Evolutionary conservation across 805 yeast species (phyloP), one percentile per base, ranked within the genome.

Genomic region (Kodamaea kaohsiungensis): DNA sequence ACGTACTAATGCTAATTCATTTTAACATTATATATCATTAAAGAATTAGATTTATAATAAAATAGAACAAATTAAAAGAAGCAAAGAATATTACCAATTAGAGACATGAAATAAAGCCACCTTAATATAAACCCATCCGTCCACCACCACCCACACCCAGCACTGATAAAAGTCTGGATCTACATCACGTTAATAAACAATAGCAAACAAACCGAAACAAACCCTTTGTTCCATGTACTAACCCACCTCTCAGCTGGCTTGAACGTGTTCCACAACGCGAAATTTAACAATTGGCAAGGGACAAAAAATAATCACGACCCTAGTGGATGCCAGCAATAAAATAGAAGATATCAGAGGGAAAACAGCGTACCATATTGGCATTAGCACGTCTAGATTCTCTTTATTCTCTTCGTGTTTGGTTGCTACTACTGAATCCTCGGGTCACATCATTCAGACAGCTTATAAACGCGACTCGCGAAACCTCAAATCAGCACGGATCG

Each of bases 241-340:
- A n/a, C 12, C 15, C 19, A 4, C 43, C 19, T 39, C 40, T 39
- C 15, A 7, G 43, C 43, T 39, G 9, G 9, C 43, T 17, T 39
- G 17, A 30, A 30, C 35, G 25, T 30, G 35, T 40, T 40, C 25
- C 48, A 33, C 48, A 38, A 27, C 48, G 48, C 48, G 48, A 46
- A 39, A 39, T 13, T 22, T 17, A 9, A 30, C 35, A 17, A 19
- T 19, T 48, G 39, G 45, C 45, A 25, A 46, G 48, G 48, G 43
- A 22, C 46, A 50, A 50, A 50, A 50, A 50, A 50, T 43, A 49
- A 38, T 50, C 53, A 48, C 53, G 53, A 15, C 45, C 25, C 13
- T 17, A 9, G 6, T 4, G 45, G 25, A 40, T 27, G 33, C 35
- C 35, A 30, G 35, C 35, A 30, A 12, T 30, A 30, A 30, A 30